Conservation (phyloP, 1,284 basidiomycete species). For the Naganishia cerealis region DNA sequence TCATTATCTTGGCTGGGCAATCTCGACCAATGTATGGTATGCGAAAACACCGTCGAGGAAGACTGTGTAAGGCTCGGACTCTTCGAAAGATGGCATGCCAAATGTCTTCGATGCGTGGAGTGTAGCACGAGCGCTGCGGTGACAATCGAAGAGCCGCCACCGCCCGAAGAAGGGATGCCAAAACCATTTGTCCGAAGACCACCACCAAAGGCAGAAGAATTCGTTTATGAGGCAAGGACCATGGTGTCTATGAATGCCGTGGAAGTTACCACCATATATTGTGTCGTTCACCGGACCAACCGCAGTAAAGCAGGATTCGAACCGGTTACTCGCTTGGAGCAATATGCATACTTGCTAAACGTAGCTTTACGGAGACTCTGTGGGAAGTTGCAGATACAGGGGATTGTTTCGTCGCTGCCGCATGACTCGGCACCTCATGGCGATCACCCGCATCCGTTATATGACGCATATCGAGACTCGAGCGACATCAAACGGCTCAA, state of each 20-base stretch:
- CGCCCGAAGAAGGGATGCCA: constrained; percentile 42
- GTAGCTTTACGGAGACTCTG: constrained; percentile 91
- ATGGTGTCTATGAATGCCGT: constrained; percentile 47
- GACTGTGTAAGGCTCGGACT: constrained; percentile 91
- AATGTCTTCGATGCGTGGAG: constrained; percentile 77
- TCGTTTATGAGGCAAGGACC: constrained; percentile 67
- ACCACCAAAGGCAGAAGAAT: constrained; percentile 73
- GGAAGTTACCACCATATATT: constrained; percentile 63
- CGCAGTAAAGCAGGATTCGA: constrained; percentile 77
- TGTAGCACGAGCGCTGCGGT: constrained; percentile 73
- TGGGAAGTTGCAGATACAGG: constrained; percentile 73
- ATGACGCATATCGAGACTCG: constrained; percentile 72
- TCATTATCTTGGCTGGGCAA: constrained; percentile 48
- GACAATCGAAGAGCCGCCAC: constrained; percentile 57
- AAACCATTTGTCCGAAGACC: constrained; percentile 61
- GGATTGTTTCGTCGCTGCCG: constrained; percentile 53
- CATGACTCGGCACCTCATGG: background rate
- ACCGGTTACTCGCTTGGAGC: constrained; percentile 88
- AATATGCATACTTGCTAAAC: constrained; percentile 94
- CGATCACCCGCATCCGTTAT: constrained; percentile 37
- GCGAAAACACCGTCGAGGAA: constrained; percentile 89
- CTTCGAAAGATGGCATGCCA: constrained; percentile 92
- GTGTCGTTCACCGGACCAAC: constrained; percentile 70
- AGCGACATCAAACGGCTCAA: constrained; percentile 92
- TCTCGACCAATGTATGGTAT: constrained; percentile 84